Evolutionary conservation across 306 rosid genomes (phyloP).

Genomic region (Rubus parviflorus): DNA sequence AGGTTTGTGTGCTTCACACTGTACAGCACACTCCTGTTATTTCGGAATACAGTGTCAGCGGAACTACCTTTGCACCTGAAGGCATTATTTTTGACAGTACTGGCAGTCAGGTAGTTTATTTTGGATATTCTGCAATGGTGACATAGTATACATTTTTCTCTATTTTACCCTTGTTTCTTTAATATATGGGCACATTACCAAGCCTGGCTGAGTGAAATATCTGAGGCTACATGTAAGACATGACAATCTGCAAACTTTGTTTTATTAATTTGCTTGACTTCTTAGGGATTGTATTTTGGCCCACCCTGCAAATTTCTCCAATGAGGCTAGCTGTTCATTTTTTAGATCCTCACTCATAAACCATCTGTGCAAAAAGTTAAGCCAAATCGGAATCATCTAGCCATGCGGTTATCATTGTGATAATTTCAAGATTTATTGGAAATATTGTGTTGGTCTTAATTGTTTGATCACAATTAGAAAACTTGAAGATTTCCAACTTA

Average conservation of each 20-base stretch:
- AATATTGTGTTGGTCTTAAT: too few relatives aligned
- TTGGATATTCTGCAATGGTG: neutral
- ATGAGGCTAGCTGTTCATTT: too few relatives aligned
- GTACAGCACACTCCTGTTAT: conserved; percentile 55
- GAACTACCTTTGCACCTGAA: conserved; percentile 92
- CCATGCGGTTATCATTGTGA: too few relatives aligned
- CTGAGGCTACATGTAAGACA: neutral
- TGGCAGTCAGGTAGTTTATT: conserved; percentile 63
- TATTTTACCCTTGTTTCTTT: neutral
- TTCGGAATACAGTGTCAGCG: conserved; percentile 77
- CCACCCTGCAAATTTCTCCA: too few relatives aligned
- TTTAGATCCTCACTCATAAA: too few relatives aligned
- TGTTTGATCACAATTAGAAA: too few relatives aligned
- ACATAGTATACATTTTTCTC: neutral
- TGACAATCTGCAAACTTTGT: neutral
- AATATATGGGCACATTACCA: neutral
- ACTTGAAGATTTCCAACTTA: too few relatives aligned
- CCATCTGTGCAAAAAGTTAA: too few relatives aligned
- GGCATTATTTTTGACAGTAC: conserved; percentile 66
- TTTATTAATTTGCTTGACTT: neutral
- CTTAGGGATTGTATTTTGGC: neutral
- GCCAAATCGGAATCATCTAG: too few relatives aligned
- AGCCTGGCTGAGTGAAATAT: neutral
- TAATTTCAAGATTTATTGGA: too few relatives aligned
- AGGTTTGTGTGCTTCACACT: conserved; percentile 91